Base-by-base conservation (phyloP, 1,139 yeast species). In the Taphrina populina region DNA sequence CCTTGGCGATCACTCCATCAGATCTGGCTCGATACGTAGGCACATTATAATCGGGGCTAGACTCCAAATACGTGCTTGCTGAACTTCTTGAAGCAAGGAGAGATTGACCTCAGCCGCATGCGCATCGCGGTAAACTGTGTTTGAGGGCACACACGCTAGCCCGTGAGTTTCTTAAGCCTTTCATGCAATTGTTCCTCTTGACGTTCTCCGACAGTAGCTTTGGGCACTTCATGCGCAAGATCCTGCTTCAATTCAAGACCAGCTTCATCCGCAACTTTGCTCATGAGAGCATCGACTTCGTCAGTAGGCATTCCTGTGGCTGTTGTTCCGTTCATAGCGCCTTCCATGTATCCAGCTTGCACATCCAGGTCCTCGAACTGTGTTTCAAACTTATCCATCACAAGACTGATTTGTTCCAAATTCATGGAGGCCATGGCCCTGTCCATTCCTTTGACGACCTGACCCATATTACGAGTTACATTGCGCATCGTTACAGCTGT, bases 291-390 rank as follows among this genome's bases (percentile, higher is more conserved):
- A 69, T 92, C 97, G 27, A 94, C 98, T 64, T 90, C 95, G 59
- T 92, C 98, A 67, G 88, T 96, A 8, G 97, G 98, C 3, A 95
- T 87, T 24, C 84, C 78, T 60, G 86, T 77, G 0, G 96, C 96
- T 65, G 86, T 88, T 45, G 95, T 88, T 10, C 53, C 41, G 13
- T 49, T 55, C 59, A 58, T 58, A 4, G 60, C 53, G 32, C 57
- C 79, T 68, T 94, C 97, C 69, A 92, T 92, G 68, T 92, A 94
- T 63, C 88, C 86, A 0, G 97, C 84, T 34, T 94, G 81, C 6
- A 96, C 95, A 69, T 94, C 98, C 64, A 94, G 74, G 66, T 94
- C 97, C 69, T 94, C 98, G 66, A 94, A 94, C 69, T 94, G 99
- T 59, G 77, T 80, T 69, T 94, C 99, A 68, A 94, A 94, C 69